These are phyloP conservation scores for Emergomyces orientalis DNA, from an alignment of 2,329 filamentous ascomycete species.

Conservation along the genomic window DNA sequence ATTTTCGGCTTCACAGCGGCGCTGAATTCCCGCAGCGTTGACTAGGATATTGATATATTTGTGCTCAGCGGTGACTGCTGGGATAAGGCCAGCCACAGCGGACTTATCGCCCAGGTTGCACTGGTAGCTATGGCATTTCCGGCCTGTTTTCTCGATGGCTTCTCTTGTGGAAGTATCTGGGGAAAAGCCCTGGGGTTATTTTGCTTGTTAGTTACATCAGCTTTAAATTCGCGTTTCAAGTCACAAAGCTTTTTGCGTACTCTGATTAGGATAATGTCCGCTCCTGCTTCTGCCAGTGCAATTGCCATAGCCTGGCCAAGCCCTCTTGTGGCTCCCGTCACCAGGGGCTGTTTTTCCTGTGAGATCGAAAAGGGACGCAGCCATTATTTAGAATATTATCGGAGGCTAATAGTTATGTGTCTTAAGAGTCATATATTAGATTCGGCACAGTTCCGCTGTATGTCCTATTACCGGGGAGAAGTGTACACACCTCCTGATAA, in stretches of 20 bases:
- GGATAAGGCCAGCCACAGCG: slow-evolving; percentile 34
- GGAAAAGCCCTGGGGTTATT: slow-evolving; percentile 10
- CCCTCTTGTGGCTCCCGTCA: slow-evolving; percentile 25
- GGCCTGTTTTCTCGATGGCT: slow-evolving; percentile 30
- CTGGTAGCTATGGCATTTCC: slow-evolving; percentile 35
- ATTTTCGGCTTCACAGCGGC: slow-evolving; percentile 60
- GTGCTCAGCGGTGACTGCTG: slow-evolving; percentile 30
- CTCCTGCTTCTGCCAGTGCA: slow-evolving; percentile 27
- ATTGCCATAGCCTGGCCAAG: slow-evolving; percentile 27
- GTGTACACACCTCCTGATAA: neutral
- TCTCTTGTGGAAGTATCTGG: slow-evolving; percentile 38
- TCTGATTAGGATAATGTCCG: slow-evolving; percentile 23
- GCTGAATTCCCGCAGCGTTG: slow-evolving; percentile 81
- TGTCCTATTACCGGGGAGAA: neutral
- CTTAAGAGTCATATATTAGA: neutral
- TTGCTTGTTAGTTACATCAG: no score
- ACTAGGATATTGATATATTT: slow-evolving; percentile 61
- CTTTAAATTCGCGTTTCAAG: neutral
- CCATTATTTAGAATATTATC: neutral
- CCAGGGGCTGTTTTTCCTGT: slow-evolving; percentile 22
- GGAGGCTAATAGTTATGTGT: neutral
- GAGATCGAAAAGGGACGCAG: slow-evolving; percentile 11
- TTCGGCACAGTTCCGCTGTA: neutral
- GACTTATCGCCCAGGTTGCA: slow-evolving; percentile 36
- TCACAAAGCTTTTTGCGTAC: neutral